Evolutionary conservation across 805 yeast species (phyloP).

Genomic region (Candida hungchunana): DNA sequence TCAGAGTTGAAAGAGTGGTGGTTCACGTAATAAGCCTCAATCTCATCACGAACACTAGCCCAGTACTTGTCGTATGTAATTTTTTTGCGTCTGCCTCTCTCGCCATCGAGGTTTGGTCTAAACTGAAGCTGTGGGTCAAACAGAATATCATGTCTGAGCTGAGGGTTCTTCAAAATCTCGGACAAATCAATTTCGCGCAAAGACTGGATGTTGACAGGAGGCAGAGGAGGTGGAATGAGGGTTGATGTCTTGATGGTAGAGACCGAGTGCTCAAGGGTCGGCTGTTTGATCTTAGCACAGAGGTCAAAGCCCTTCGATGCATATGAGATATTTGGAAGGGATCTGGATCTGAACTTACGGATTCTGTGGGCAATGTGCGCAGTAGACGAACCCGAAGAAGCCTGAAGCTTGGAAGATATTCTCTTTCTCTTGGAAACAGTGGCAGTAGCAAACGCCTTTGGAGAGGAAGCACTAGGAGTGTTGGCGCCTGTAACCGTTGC

Average conservation of each 20-base stretch:
- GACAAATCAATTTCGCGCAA: constrained; percentile 82
- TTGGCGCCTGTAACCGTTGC: constrained; percentile 7
- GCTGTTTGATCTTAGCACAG: constrained; percentile 13
- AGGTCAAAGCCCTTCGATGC: constrained; percentile 14
- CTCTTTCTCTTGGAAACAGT: constrained; percentile 8
- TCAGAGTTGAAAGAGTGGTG: constrained; percentile 23
- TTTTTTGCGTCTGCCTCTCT: constrained; percentile 78
- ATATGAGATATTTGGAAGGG: constrained; percentile 25
- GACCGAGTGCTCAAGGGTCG: too few species aligned
- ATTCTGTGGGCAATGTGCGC: constrained; percentile 11
- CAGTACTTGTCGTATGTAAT: constrained; percentile 77
- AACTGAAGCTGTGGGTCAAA: constrained; percentile 91
- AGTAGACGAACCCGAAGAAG: neutral
- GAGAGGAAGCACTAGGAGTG: constrained; percentile 7
- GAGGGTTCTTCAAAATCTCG: constrained; percentile 88
- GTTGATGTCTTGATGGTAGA: neutral
- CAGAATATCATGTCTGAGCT: constrained; percentile 85
- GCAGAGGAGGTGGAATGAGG: constrained; percentile 45
- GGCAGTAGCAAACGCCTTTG: constrained; percentile 7
- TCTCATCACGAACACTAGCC: constrained; percentile 70
- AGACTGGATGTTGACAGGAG: constrained; percentile 80
- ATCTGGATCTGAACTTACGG: constrained; percentile 27
- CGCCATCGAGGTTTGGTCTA: constrained; percentile 88
- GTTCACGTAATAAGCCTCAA: constrained; percentile 36
- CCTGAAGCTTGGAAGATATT: constrained; percentile 2